Conservation (phyloP, 176 grass and related monocot species). For the Triticum turgidum region DNA sequence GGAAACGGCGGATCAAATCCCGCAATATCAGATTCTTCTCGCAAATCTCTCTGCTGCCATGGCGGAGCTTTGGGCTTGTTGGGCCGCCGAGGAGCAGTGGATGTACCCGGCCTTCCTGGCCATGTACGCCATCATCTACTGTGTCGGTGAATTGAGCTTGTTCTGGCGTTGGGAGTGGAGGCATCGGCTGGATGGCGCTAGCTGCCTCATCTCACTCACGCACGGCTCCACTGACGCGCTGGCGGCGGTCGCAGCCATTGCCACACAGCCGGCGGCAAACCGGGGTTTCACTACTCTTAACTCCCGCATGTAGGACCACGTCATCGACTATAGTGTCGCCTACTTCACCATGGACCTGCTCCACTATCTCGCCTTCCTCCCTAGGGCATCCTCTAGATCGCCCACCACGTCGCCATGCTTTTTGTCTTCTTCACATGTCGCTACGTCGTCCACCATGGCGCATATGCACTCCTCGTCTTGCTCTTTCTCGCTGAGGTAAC, state of each 20-base stretch:
- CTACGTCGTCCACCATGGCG: constrained; percentile 71
- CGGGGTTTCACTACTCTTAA: constrained; percentile 72
- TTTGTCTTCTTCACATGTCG: constrained; percentile 94
- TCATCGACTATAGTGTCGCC: constrained; percentile 88
- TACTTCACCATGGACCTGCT: constrained; percentile 95
- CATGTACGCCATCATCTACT: constrained; percentile 64
- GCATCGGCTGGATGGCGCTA: constrained; percentile 65
- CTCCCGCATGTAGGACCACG: constrained; percentile 51
- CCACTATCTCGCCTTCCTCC: constrained; percentile 85
- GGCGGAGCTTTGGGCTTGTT: constrained; percentile 19
- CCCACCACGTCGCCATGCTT: constrained; percentile 93
- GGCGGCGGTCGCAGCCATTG: constrained; percentile 45
- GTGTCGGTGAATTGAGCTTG: constrained; percentile 43
- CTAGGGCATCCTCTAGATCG: constrained; percentile 80
- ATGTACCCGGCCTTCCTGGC: constrained; percentile 57
- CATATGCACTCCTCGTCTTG: constrained; percentile 77
- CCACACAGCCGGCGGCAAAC: constrained; percentile 27
- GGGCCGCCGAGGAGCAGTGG: constrained; percentile 34
- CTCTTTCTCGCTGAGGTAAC: constrained; percentile 83
- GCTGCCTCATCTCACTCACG: constrained; percentile 86
- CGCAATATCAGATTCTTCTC: neutral
- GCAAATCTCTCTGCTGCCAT: constrained; percentile 25
- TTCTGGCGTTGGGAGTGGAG: constrained; percentile 68
- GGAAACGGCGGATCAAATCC: neutral
- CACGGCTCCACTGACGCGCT: constrained; percentile 73